Evolutionary conservation across 208 protist genomes (phyloP).

Genomic region (Trypanosoma grayi): DNA sequence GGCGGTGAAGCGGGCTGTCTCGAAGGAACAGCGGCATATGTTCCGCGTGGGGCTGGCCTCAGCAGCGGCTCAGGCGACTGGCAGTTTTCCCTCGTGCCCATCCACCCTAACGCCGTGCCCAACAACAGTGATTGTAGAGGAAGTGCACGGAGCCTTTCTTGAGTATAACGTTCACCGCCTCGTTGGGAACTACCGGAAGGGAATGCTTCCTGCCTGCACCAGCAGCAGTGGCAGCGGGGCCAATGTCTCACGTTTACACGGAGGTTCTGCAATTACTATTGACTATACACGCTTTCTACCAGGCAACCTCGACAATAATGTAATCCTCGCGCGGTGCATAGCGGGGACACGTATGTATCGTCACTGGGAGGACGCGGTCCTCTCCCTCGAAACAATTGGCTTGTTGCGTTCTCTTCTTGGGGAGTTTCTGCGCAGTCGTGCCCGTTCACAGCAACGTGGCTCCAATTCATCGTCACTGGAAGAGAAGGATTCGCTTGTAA

Average conservation of each 20-base stretch:
- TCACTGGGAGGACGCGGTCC: constrained; percentile 48
- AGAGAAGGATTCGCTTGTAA: constrained; percentile 8
- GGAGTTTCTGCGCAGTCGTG: constrained; percentile 14
- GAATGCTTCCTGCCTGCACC: constrained; percentile 5
- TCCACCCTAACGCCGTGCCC: background rate
- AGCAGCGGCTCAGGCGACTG: background rate
- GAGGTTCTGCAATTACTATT: constrained; percentile 20
- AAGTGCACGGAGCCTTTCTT: constrained; percentile 46
- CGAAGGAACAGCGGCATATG: constrained; percentile 30
- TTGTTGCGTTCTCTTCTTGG: constrained; percentile 38
- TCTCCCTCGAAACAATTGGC: constrained; percentile 45
- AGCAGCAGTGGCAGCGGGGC: background rate
- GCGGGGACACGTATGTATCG: constrained; percentile 44
- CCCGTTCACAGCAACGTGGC: background rate
- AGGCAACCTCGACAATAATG: constrained; percentile 41
- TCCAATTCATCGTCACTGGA: background rate
- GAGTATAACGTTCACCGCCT: constrained; percentile 45
- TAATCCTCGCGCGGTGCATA: constrained; percentile 35
- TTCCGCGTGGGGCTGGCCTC: constrained; percentile 29
- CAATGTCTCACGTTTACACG: constrained; percentile 13
- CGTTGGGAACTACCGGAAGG: constrained; percentile 52
- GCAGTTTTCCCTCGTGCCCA: background rate
- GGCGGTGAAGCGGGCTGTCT: constrained; percentile 29
- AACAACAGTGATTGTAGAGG: constrained; percentile 8
- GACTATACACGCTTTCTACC: constrained; percentile 49